Base-by-base conservation (phyloP, 176 grass and related monocot species). In the Aegilops sharonensis region DNA sequence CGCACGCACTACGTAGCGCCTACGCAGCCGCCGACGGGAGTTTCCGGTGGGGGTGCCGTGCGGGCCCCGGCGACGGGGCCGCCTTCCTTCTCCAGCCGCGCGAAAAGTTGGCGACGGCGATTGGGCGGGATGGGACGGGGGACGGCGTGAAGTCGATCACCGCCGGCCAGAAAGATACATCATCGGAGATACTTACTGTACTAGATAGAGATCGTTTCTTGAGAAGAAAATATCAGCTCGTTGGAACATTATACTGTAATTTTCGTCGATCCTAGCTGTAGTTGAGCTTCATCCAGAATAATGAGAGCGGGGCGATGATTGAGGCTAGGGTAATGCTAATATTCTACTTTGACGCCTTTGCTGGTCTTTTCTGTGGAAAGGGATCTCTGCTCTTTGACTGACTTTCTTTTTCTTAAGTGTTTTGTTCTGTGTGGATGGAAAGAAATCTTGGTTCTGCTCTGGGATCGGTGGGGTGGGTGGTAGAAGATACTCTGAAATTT, bases 31-130 rank as follows among this genome's bases (percentile, higher is more conserved):
- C 39, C 13, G 17, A 65, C 12, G 54, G 5, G 48, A 1, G 17
- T 52, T 43, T 15, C 48, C 48, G 48, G 48, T 52, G 47, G n/a
- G 23, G 48, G 56, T 81, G 79, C 80, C 72, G 72, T 73, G 84
- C 70, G 73, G 66, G 89, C 39, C 88, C 84, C 21, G 72, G 43
- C n/a, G 45, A 69, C 17, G 37, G 5, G 54, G 50, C 77, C 37
- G 37, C 5, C 27, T 27, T 27, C 27, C 36, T 32, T 15, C 39
- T 63, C 32, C 24, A 18, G 15, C 11, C 25, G 36, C 43, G 73
- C 63, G 64, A 60, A 87, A 87, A 87, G 80, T 25, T 60, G 43
- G 74, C 27, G 89, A 87, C 65, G 21, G 79, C 79, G 42, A 90
- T n/a, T 20, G 80, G 78, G 63, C 3, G 0, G 64, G 80, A 83